These are phyloP conservation scores for Hypoxylon sp. DNA, from an alignment of 2,329 filamentous ascomycete species.

Conservation along the genomic window DNA sequence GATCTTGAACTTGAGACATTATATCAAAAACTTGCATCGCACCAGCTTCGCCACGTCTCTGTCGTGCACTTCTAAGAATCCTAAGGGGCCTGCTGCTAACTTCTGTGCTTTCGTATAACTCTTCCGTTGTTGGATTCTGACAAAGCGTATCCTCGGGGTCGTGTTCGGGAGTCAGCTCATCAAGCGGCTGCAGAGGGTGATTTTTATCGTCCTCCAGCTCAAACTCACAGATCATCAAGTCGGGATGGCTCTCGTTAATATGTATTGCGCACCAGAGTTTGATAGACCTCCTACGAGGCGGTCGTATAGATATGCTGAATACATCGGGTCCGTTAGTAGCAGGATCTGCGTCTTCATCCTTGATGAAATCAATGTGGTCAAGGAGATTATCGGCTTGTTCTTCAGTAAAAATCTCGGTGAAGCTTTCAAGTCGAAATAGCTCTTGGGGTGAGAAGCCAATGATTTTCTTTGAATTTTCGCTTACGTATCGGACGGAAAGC, in stretches of 20 bases:
- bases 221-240: constrained; percentile 88
- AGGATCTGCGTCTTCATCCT: constrained; percentile 84
- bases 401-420: constrained; percentile 86
- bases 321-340: constrained; percentile 85
- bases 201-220: constrained; percentile 83
- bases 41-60: constrained; percentile 81
- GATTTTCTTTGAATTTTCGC: constrained; percentile 82
- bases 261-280: constrained; percentile 94
- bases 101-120: constrained; percentile 81
- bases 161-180: constrained; percentile 70
- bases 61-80: constrained; percentile 80
- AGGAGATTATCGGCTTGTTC: constrained; percentile 87
- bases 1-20: constrained; percentile 92
- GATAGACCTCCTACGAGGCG: constrained; percentile 66
- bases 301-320: constrained; percentile 81
- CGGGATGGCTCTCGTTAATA: constrained; percentile 75
- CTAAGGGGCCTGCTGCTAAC: constrained; percentile 83
- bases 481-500: constrained; percentile 79
- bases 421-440: constrained; percentile 80
- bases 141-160: constrained; percentile 80
- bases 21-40: constrained; percentile 94
- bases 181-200: constrained; percentile 75
- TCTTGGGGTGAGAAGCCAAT: constrained; percentile 83
- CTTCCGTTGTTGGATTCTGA: constrained; percentile 79
- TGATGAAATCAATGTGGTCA: constrained; percentile 90